Evolutionary conservation across 192 early-diverging fungal species (phyloP), one percentile per base, ranked within the genome.

Genomic region (Coemansia aciculifera): DNA sequence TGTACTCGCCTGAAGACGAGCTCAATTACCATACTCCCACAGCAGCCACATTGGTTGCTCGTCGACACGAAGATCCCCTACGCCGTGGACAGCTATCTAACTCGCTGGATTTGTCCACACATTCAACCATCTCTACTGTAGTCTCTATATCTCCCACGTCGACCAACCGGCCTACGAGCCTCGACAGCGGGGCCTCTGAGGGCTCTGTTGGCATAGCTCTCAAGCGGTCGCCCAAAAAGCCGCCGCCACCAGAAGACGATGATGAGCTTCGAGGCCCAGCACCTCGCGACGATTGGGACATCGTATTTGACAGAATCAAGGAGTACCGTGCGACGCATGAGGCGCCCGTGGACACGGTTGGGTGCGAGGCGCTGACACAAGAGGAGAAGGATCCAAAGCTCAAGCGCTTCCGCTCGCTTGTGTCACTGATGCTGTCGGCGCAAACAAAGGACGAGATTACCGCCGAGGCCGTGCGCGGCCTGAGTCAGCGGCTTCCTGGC

Each of bases 391-490:
- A 76, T 15, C 77, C 79, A 52, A 78, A 86, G 70, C 85, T 86
- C 15, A 87, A 78, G 46, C 88, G 94, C 21, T 97, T 90, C 83
- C 92, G 96, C 71, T 91, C 92, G 10, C 78, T 98, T 1, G 83
- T 94, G 15, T 84, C 95, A 1, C 80, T 98, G 39, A 92, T 93
- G 83, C 87, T 98, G 17, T 97, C 95, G 10, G 93, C 95, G 21
- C 94, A 96, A 79, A 98, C 97, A 10, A 95, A 94, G 64, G 97
- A 98, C 69, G 87, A 90, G 15, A 86, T 92, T 24, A 96, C 94
- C 0, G 91, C 93, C 1, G 88, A 84, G 32, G 94, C 91, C 3
- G 86, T 98, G 23, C 72, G 82, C 21, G 85, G 86, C 5, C 74
- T 98, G 9, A 86, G 72, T 36, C 78, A 80, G 43, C 72, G 92